Evolutionary conservation across 1,284 basidiomycete species (phyloP).

Genomic region (Peniophora sp.): DNA sequence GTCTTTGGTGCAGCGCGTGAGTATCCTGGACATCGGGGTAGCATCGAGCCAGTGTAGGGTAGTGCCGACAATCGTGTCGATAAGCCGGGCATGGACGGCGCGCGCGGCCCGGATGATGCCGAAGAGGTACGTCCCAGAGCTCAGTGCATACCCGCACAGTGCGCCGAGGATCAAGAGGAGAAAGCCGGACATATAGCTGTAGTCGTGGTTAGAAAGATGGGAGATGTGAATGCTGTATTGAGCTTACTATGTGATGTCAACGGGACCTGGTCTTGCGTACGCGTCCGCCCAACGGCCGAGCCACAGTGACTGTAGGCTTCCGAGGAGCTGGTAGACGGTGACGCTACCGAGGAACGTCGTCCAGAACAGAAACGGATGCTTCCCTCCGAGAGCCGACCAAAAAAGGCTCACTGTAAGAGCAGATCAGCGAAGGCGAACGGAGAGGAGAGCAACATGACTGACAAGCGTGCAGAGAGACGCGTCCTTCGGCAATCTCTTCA

Average conservation of each 20-base stretch:
- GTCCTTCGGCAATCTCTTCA: conserved; percentile 53
- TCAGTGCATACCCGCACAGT: conserved; percentile 19
- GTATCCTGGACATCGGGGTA: conserved; percentile 51
- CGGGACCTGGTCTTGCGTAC: too few relatives aligned
- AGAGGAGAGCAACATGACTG: conserved; percentile 11
- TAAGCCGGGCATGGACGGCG: conserved; percentile 46
- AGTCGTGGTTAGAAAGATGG: conserved; percentile 4
- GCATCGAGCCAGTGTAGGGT: conserved; percentile 47
- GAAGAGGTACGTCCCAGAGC: conserved; percentile 26
- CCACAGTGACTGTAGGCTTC: conserved; percentile 32
- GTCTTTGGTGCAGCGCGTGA: conserved; percentile 53
- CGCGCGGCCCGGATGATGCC: conserved; percentile 45
- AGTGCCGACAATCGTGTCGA: conserved; percentile 49
- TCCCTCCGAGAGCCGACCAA: conserved; percentile 22
- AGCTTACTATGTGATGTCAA: conserved; percentile 22
- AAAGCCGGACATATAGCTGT: conserved; percentile 37
- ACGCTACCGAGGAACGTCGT: conserved; percentile 15
- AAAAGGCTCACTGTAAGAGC: conserved; percentile 20
- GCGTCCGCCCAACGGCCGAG: conserved; percentile 36
- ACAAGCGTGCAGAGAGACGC: conserved; percentile 41
- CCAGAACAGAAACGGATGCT: conserved; percentile 24
- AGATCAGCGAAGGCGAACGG: not conserved
- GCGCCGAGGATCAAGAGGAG: conserved; percentile 23
- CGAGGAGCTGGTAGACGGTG: conserved; percentile 12
- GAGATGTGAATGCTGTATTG: too few relatives aligned